Evolutionary conservation across 1,284 basidiomycete genomes (phyloP), one percentile per base, ranked within the genome.

Genomic region (Cryptococcus amylolentus): DNA sequence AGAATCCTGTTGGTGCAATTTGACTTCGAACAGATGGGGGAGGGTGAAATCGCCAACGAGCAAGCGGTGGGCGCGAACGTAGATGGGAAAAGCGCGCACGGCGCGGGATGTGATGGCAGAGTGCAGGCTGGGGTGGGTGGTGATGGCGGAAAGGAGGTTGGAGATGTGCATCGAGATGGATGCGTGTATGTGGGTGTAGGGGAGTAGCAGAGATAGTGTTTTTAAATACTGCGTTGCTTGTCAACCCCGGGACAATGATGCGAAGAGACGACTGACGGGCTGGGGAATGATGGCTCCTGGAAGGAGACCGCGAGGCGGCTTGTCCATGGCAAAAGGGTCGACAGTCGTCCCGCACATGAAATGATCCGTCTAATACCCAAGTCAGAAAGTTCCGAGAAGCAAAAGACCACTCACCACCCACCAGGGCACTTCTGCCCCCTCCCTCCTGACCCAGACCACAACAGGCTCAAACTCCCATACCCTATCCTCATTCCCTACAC

Each of bases 161-260:
- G 67, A 63, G 45, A 73, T 65, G 63, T 75, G 69, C 4, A 65
- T 60, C 13, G 53, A 35, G 5, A 77, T 66, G 0, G 73, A 70
- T 0, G 75, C 69, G 57, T 71, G 68, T 44, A 75, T 69, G 53
- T 73, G 69, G 2, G 69, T 71, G 39, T 65, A 69, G n/a, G 66
- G 61, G 3, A 75, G 63, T 2, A 75, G 61, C 5, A 56, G 41
- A 37, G 55, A 47, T 9, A 77, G 58, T 40, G 62, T 56, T 3
- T 45, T 20, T 18, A 74, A 60, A 57, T 71, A 73, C 58, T 61
- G 41, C 2, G 18, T 3, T 38, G 31, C 4, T 16, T 10, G 40
- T 28, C 18, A 20, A 12, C 10, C 8, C 18, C 13, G 14, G 14
- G 44, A 9, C 41, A 42, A 1, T n/a, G 6, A 16, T n/a, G 14